These are phyloP conservation scores for Eimeria acervulina DNA, from an alignment of 169 alveolate genomes.

Conservation along the genomic window DNA sequence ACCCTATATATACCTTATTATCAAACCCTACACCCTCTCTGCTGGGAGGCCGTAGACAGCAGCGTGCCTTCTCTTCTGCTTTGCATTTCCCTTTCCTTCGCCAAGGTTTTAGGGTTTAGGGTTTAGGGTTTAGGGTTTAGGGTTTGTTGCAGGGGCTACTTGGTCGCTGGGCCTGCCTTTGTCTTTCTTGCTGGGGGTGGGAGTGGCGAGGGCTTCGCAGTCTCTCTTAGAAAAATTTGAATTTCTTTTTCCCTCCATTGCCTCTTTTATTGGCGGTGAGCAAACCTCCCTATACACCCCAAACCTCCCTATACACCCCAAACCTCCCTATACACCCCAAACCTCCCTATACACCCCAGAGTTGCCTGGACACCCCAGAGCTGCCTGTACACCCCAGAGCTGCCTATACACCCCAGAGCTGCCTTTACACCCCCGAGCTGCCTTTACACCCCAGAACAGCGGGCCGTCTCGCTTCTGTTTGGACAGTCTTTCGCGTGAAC, in stretches of 20 bases:
- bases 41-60: no score
- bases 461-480: no score
- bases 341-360: no score
- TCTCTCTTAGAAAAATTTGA: neutral
- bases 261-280: slow-evolving; percentile 3
- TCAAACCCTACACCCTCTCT: neutral
- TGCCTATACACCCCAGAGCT: no score
- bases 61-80: neutral
- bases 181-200: neutral
- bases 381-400: no score
- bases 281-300: no score
- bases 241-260: neutral
- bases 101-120: neutral
- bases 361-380: no score
- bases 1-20: neutral
- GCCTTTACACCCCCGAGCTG: neutral
- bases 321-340: no score
- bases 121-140: no score
- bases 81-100: neutral
- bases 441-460: neutral
- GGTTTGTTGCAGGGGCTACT: no score
- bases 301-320: no score
- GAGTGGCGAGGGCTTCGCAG: neutral
- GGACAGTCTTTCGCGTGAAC: no score
- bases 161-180: neutral